Conservation (phyloP, 208 protist species). For the Leptomonas seymouri region DNA sequence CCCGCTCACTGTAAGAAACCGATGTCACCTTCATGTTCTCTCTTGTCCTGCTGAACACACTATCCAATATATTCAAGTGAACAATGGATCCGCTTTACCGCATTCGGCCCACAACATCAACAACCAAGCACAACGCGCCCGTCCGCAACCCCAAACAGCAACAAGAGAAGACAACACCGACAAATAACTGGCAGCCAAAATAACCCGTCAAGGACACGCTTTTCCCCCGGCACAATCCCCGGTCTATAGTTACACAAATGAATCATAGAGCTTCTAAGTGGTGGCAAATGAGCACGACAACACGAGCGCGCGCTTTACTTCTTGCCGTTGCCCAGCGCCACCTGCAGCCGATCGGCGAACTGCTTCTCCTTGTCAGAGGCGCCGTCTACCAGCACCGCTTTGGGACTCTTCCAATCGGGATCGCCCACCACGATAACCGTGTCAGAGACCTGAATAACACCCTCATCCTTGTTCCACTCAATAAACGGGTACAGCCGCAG, state of each 20-base stretch:
- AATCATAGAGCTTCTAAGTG: not conserved
- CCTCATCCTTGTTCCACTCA: conserved; percentile 73
- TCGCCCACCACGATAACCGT: conserved; percentile 75
- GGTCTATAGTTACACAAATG: not conserved
- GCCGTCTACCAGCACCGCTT: conserved; percentile 56
- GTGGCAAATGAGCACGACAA: not conserved
- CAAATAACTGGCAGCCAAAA: no score
- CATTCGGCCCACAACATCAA: no score
- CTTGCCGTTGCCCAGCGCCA: conserved; percentile 47
- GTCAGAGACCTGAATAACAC: conserved; percentile 71
- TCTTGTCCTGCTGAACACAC: no score
- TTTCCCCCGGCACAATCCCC: no score
- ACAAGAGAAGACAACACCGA: no score
- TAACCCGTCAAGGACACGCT: no score
- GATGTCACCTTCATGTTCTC: no score
- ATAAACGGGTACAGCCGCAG: conserved; percentile 79
- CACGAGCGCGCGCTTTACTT: conserved; percentile 41
- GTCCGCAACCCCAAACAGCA: no score
- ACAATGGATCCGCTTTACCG: no score
- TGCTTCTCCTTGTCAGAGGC: conserved; percentile 50
- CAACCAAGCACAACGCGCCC: no score
- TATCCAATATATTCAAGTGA: no score
- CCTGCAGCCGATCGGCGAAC: conserved; percentile 70
- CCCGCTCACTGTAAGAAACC: no score
- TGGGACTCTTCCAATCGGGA: conserved; percentile 71